These are phyloP conservation scores for Paramecium primaurelia DNA, from an alignment of 73 alveolate species.

Conservation along the genomic window DNA sequence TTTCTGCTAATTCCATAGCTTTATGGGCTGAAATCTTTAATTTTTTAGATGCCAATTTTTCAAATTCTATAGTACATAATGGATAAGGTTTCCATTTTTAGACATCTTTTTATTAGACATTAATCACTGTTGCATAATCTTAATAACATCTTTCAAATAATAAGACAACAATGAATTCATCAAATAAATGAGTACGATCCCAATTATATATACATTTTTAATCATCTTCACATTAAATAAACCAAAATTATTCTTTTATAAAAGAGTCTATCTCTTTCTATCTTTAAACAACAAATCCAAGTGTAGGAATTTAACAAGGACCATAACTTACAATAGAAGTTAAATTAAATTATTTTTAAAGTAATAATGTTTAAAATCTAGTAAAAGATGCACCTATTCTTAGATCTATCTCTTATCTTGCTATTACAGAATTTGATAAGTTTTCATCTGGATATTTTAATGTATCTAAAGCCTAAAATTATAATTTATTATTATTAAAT, in stretches of 20 bases:
- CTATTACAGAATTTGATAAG: conserved; percentile 96
- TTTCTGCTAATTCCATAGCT: conserved; percentile 97
- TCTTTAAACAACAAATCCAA: conserved; percentile 97
- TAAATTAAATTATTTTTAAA: background rate
- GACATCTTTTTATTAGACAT: conserved; percentile 23
- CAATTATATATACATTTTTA: conserved; percentile 39
- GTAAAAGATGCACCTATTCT: conserved; percentile 98
- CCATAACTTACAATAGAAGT: conserved; percentile 89
- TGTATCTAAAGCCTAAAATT: conserved; percentile 26
- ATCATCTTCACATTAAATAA: conserved; percentile 74
- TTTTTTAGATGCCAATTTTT: conserved; percentile 85
- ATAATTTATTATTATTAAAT: background rate
- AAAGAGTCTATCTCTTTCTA: conserved; percentile 89
- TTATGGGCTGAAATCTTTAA: conserved; percentile 89
- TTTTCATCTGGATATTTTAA: conserved; percentile 91
- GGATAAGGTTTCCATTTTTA: conserved; percentile 84
- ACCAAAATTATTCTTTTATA: conserved; percentile 93
- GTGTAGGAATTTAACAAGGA: conserved; percentile 99
- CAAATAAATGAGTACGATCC: conserved; percentile 61
- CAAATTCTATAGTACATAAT: conserved; percentile 92
- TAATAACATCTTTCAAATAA: conserved; percentile 40
- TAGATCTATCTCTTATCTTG: conserved; percentile 92
- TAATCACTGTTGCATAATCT: conserved; percentile 62
- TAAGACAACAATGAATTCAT: background rate
- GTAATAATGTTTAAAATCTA: conserved; percentile 81